phyloP scores from a whole-genome alignment of 495 filamentous ascomycete species.

The Annulohypoxylon maeteangense region DNA sequence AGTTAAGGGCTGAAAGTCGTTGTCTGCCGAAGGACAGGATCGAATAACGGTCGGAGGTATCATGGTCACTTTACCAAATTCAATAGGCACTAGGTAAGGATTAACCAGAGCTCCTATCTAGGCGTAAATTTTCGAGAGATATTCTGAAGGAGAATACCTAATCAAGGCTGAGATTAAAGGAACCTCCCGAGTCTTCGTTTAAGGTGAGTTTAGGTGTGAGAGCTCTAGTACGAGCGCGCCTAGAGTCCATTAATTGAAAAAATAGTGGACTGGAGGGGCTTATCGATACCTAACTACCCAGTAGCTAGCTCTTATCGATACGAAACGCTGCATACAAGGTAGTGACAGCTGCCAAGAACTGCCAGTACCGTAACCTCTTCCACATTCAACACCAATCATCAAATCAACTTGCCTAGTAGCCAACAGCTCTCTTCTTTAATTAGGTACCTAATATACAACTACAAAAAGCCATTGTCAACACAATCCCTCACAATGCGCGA shows the following conservation, averaged over 20 bases:
- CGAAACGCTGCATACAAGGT: not conserved
- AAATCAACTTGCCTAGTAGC: not conserved
- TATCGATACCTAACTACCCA: too few species aligned
- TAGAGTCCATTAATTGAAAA: not conserved
- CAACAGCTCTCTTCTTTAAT: not conserved
- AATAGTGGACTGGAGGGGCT: slow-evolving; percentile 27
- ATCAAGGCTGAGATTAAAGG: too few species aligned
- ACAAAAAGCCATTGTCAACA: not conserved
- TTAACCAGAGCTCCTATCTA: too few species aligned
- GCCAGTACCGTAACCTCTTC: not conserved
- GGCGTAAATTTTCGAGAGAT: too few species aligned
- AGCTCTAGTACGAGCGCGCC: not conserved
- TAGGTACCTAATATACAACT: not conserved
- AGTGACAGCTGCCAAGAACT: not conserved
- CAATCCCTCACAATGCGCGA: slow-evolving; percentile 55
- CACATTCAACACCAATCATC: too few species aligned
- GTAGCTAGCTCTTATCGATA: slow-evolving; percentile 21
- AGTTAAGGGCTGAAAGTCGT: slow-evolving; percentile 75
- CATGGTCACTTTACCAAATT: slow-evolving; percentile 36
- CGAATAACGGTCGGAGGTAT: slow-evolving; percentile 54
- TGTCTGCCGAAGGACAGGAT: slow-evolving; percentile 50
- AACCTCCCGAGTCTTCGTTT: not conserved
- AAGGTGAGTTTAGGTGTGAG: not conserved
- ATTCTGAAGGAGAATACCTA: too few species aligned
- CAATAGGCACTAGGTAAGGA: not conserved